phyloP scores from a whole-genome alignment of 768 basidiomycete species.

The Lanmaoa pseudosensibilis region DNA sequence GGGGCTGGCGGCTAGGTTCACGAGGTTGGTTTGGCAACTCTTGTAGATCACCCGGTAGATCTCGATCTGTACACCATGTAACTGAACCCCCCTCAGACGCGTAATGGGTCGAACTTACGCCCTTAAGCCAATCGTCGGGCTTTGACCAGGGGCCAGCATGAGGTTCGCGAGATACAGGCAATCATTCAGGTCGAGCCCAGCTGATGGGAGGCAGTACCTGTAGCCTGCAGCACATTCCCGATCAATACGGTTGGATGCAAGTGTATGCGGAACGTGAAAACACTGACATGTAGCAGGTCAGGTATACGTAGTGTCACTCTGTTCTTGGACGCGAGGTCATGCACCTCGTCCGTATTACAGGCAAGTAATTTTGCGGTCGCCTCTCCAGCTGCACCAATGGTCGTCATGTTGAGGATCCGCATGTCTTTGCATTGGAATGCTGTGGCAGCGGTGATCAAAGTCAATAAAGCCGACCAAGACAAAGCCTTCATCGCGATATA shows the following conservation, averaged over 20 bases:
- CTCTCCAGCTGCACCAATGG: background rate
- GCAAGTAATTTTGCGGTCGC: background rate
- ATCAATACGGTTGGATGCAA: background rate
- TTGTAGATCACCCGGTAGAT: fast-evolving
- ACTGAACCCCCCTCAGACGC: background rate
- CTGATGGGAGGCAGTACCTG: no score
- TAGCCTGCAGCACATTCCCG: background rate
- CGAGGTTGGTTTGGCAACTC: background rate
- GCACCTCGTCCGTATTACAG: background rate
- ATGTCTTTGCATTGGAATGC: background rate
- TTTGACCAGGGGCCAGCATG: background rate
- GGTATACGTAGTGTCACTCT: no score
- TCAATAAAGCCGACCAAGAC: background rate
- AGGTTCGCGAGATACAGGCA: fast-evolving
- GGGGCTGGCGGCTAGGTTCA: background rate
- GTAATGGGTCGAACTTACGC: background rate
- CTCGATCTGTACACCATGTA: background rate
- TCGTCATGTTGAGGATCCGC: background rate
- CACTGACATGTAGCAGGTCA: background rate
- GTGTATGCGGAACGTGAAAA: background rate
- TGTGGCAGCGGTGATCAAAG: background rate
- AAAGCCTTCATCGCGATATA: background rate
- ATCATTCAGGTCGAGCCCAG: no score
- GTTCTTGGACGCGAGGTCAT: background rate
- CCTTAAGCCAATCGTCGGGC: background rate